Evolutionary conservation across 257 asterid genomes (phyloP), one percentile per base, ranked within the genome.

Genomic region (Capsicum pubescens): DNA sequence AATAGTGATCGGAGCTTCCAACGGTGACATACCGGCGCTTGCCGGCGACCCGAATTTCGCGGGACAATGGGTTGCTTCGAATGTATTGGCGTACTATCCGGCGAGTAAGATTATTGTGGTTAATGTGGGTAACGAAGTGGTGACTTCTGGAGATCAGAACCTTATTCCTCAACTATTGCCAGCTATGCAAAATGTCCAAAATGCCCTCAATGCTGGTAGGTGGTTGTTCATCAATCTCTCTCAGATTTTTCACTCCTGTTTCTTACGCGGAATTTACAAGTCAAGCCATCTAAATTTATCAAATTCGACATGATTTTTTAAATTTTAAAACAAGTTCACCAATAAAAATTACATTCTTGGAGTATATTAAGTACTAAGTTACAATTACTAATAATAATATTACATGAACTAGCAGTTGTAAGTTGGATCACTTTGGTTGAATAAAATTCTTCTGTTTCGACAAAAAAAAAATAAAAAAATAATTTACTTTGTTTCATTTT

Each of bases 181-280:
- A 4, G 99, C 99, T 15, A 93, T 97, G 98, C 93, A 92, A 72
- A 97, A 97, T 90, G 93, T 97, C 93, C 99, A 95, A 88, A 93
- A 93, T 72, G 99, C 98, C 96, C 97, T 97, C 90, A 90, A 91
- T 79, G 95, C 97, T 9, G 98, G 99, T 94, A 82, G 59, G 64
- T 59, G 52, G 63, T 44, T 26, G 5, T 81, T 5, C 12, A 50
- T 17, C 13, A 35, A 19, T 74, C 4, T 11, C 9, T 60, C 17
- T 55, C 59, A 3, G 48, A 35, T 17, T 19, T 19, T 74, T 74
- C 60, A 48, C 80, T 48, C 12, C 3, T 74, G 42, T 48, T 11
- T 19, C 42, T 71, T 46, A 72, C 59, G 59, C 42, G 80, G 42
- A 48, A 19, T 48, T 72, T 74, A 74, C 12, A 72, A 48, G 80